Base-by-base conservation (phyloP, 106 monocot genomes). In the Triglochin maritima region DNA sequence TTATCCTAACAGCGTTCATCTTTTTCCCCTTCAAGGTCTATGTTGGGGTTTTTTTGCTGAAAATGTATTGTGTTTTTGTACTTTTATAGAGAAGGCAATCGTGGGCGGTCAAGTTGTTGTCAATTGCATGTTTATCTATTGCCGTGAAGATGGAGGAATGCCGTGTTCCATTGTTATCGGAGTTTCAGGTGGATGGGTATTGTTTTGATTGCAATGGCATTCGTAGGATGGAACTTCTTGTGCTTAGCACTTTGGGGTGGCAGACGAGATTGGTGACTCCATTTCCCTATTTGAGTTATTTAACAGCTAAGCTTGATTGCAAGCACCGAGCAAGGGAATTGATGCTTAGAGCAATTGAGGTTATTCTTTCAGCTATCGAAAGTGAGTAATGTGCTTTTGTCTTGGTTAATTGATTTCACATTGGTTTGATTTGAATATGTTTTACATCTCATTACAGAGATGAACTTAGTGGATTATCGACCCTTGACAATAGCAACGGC, bases 81-180 rank as follows among this genome's bases (percentile, higher is more conserved):
- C 4, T 9, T 46, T n/a, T 56, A 1, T 47, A 94, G 94, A 69
- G 71, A 8, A 68, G 56, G 14, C 78, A 82, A 43, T 49, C 44
- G 2, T 94, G 94, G 94, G 84, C 78, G 13, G 56, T 78, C 7
- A 68, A 68, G n/a, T 51, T 90, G 72, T 65, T 87, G 50, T 77
- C 81, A 4, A 69, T 87, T 12, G 94, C 94, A n/a, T 94, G 94
- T 56, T 49, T 94, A n/a, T 90, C 89, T 11, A 69, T 94, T 74
- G 94, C 94, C 5, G 79, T 72, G 59, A 94, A 94, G 71, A 73
- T 94, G 89, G 94, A 94, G 69, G 94, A 94, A 62, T 65, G 59
- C 72, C 50, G 62, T 47, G 71, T 66, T 12, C 80, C 89, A 9
- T 46, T 74, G 29, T 60, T 94, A 29, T 53, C 82, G 0, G 89